Evolutionary conservation across 257 asterid species (phyloP).

Genomic region (Solanum chmielewskii): DNA sequence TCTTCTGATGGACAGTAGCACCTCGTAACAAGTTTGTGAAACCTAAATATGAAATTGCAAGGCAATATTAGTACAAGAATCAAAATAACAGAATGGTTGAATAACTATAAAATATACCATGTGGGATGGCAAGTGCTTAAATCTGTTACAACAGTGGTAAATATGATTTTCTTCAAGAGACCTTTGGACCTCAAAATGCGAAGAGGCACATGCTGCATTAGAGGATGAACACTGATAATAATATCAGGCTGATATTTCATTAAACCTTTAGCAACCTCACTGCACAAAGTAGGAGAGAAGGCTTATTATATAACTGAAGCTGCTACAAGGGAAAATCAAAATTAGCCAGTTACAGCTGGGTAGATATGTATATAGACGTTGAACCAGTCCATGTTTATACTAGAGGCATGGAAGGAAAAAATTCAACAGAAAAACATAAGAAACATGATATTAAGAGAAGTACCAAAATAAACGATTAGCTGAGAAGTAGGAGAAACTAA

Average conservation of each 20-base stretch:
- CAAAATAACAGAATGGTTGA: background rate
- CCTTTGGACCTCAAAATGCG: constrained; percentile 91
- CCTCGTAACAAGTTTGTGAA: constrained; percentile 98
- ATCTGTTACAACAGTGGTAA: constrained; percentile 91
- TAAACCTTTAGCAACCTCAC: constrained; percentile 94
- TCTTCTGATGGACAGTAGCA: constrained; percentile 96
- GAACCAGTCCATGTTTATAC: background rate
- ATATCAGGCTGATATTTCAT: constrained; percentile 95
- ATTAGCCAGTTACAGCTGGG: background rate
- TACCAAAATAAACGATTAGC: background rate
- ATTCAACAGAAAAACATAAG: background rate
- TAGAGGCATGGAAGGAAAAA: background rate
- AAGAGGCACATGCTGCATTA: constrained; percentile 98
- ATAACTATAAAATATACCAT: constrained; percentile 43
- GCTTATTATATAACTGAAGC: background rate
- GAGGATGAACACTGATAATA: constrained; percentile 94
- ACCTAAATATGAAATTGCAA: constrained; percentile 39
- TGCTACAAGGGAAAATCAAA: background rate
- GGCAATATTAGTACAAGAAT: constrained; percentile 1
- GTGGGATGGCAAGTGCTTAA: constrained; percentile 96
- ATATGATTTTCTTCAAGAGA: constrained; percentile 83
- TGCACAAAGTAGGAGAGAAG: constrained; percentile 19
- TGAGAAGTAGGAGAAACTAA: background rate
- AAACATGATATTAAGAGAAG: background rate
- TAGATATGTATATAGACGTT: background rate